These are phyloP conservation scores for Ogataea hybrid DNA, from an alignment of 1,139 yeast genomes.

Conservation along the genomic window DNA sequence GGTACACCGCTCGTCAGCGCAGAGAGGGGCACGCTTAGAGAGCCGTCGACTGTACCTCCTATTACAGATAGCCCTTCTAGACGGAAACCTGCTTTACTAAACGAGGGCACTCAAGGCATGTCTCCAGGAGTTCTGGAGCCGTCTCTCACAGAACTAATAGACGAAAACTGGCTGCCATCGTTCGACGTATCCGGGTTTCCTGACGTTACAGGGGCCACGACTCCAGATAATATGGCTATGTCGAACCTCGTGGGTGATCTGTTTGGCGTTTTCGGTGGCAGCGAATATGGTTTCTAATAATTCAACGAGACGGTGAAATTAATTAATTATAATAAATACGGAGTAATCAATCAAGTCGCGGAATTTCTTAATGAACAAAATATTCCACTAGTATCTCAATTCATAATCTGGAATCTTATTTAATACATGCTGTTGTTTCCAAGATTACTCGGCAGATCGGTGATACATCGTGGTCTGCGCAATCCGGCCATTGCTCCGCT, in stretches of 20 bases:
- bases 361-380: not conserved
- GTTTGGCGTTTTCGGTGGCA: slow-evolving; percentile 17
- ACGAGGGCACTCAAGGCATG: not conserved
- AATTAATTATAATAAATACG: not conserved
- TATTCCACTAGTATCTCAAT: not conserved
- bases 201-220: not conserved
- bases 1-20: slow-evolving; percentile 13
- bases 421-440: not conserved
- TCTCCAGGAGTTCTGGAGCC: slow-evolving; percentile 3
- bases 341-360: not conserved
- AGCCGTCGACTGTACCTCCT: not conserved
- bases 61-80: no score
- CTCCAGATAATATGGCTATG: not conserved
- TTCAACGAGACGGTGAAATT: not conserved
- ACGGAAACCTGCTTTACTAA: not conserved
- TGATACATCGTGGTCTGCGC: not conserved
- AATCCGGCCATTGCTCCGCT: not conserved
- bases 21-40: slow-evolving; percentile 15
- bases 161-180: slow-evolving; percentile 22
- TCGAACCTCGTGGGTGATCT: slow-evolving; percentile 14
- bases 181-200: slow-evolving; percentile 20
- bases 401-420: not conserved
- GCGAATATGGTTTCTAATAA: slow-evolving; percentile 14
- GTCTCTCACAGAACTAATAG: slow-evolving; percentile 14
- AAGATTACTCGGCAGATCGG: not conserved